Percentiles rank a stretch among this genome's conserved stretches.
phyloP scores from a whole-genome alignment of 768 basidiomycete species.

The Collybiopsis confluens region DNA sequence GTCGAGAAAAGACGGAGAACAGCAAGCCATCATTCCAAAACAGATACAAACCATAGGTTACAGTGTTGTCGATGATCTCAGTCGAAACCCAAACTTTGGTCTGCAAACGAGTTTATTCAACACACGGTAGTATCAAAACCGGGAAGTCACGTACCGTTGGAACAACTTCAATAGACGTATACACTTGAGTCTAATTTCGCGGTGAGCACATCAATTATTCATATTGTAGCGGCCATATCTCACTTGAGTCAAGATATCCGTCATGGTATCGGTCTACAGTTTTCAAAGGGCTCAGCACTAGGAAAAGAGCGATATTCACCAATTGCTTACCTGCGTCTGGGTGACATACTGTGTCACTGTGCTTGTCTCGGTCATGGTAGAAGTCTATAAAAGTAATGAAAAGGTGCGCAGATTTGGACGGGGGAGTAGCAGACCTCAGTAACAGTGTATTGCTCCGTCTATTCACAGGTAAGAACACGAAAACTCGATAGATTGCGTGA shows the following conservation, averaged over 20 bases:
- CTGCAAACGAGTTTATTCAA: background rate
- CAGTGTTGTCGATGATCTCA: slow-evolving; percentile 54
- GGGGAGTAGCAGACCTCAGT: slow-evolving; percentile 12
- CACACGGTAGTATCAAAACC: background rate
- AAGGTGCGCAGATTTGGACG: background rate
- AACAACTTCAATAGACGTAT: slow-evolving; percentile 47
- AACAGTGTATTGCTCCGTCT: slow-evolving; percentile 11
- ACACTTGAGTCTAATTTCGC: background rate
- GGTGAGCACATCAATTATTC: background rate
- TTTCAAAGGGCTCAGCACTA: slow-evolving; percentile 13
- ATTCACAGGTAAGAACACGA: background rate
- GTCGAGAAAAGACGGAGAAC: background rate
- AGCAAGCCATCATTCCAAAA: background rate
- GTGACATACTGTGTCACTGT: slow-evolving; percentile 43
- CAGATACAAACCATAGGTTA: slow-evolving; percentile 26
- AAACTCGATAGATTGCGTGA: too few species aligned
- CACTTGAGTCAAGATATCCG: slow-evolving; percentile 18
- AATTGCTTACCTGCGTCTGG: slow-evolving; percentile 31
- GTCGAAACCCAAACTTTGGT: slow-evolving; percentile 56
- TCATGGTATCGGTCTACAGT: slow-evolving; percentile 7
- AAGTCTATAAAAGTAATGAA: slow-evolving; percentile 22
- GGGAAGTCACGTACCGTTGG: slow-evolving; percentile 50
- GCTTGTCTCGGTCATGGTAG: slow-evolving; percentile 25
- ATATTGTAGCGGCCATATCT: too few species aligned
- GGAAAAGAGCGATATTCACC: background rate